Base-by-base conservation (phyloP, 495 filamentous ascomycete species). In the Geoglossum glabrum region DNA sequence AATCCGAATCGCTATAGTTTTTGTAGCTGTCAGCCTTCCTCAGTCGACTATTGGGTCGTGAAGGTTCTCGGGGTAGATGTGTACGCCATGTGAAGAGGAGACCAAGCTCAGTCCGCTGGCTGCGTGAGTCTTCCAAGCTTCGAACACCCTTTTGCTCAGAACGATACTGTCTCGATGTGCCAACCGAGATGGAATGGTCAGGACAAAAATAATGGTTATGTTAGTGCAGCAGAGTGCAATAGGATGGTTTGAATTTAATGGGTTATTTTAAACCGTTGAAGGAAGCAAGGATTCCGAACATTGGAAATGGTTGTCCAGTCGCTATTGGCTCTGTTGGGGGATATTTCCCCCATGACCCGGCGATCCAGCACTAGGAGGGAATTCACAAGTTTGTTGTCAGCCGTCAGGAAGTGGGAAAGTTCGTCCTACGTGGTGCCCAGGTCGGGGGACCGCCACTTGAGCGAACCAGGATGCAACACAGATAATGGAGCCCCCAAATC, bases 1-100 rank as follows among this genome's bases (percentile, higher is more conserved):
- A 71, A 60, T 78, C 69, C 25, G 75, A 72, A 57, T 68, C 69
- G 60, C 78, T 79, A 21, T 51, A 45, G 40, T 5, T 10, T 45
- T 45, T 21, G n/a, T 9, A 45, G n/a, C n/a, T 45, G 36, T 45
- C n/a, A 45, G 40, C 23, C 40, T 45, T 13, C 40, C 40, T 45
- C 40, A 21, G 40, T 45, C n/a, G 40, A 19, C 13, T 19, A 5
- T 45, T 21, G 40, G 23, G 17, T 45, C 40, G 19, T 21, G 40
- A 17, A 19, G 40, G 13, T 45, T 45, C 3, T 45, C 40, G 40
- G 40, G 40, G 40, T 45, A 45, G n/a, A 45, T 40, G 3, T 45
- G 36, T 45, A 45, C 40, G 40, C 40, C 40, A 45, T 45, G n/a
- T 45, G 40, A 21, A 21, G 40, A 45, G n/a, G 40, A 21, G 40